phyloP scores from a whole-genome alignment of 345 rosid species.

The Pugionium cornutum region DNA sequence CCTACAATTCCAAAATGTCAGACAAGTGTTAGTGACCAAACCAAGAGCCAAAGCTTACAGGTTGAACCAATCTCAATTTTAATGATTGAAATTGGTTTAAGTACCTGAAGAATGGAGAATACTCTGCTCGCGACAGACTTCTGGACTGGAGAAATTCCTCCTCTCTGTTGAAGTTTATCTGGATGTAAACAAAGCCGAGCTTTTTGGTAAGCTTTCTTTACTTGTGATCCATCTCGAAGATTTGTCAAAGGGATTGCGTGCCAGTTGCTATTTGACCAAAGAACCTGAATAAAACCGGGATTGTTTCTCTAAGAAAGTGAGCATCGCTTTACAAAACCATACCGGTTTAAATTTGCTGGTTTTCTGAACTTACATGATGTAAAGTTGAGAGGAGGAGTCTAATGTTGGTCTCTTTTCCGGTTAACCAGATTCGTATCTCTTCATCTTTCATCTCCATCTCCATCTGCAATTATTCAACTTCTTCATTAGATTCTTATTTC shows the following conservation, averaged over 20 bases:
- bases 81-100: background rate
- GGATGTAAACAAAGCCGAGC: constrained; percentile 96
- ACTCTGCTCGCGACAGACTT: constrained; percentile 71
- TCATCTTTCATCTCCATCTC: constrained; percentile 61
- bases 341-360: too few relatives aligned
- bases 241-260: constrained; percentile 50
- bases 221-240: constrained; percentile 68
- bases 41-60: background rate
- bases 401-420: constrained; percentile 75
- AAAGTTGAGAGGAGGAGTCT: constrained; percentile 75
- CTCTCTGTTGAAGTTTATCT: constrained; percentile 83
- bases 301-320: background rate
- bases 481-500: too few relatives aligned
- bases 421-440: constrained; percentile 69
- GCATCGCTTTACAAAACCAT: background rate
- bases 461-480: constrained; percentile 33
- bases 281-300: constrained; percentile 47
- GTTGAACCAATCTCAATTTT: background rate
- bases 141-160: constrained; percentile 61
- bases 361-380: constrained; percentile 53
- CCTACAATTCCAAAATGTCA: constrained; percentile 44
- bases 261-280: constrained; percentile 86
- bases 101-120: constrained; percentile 83
- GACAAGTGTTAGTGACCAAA: constrained; percentile 9
- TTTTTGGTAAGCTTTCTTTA: constrained; percentile 89